phyloP scores from a whole-genome alignment of 2,329 filamentous ascomycete species.

The Dothidotthia symphoricarpi region DNA sequence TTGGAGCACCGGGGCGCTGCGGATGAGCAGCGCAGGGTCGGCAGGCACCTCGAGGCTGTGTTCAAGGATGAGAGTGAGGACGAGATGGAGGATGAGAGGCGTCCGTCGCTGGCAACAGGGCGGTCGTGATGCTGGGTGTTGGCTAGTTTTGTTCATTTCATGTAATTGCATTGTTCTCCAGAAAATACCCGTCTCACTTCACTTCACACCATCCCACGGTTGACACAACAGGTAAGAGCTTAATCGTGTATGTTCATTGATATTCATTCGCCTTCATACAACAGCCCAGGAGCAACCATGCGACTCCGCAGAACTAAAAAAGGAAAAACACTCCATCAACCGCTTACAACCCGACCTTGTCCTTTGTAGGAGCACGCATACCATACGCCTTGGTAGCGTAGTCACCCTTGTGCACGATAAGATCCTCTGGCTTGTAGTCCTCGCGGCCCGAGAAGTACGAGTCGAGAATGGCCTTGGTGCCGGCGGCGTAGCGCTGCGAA shows the following conservation, averaged over 20 bases:
- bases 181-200: background rate
- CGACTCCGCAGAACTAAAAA: constrained; percentile 9
- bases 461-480: constrained; percentile 84
- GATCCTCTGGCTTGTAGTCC: constrained; percentile 86
- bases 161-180: background rate
- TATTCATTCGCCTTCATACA: constrained; percentile 13
- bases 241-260: too few species aligned
- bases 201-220: too few species aligned
- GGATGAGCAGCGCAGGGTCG: constrained; percentile 62
- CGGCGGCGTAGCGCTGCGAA: constrained; percentile 65
- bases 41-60: constrained; percentile 74
- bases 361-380: constrained; percentile 59
- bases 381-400: constrained; percentile 96
- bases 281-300: constrained; percentile 16
- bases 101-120: constrained; percentile 14
- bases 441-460: constrained; percentile 84
- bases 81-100: constrained; percentile 44
- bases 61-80: constrained; percentile 73
- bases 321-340: constrained; percentile 19
- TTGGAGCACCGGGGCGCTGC: constrained; percentile 41
- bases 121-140: background rate
- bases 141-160: background rate
- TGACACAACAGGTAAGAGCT: too few species aligned
- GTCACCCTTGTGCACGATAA: constrained; percentile 86
- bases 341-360: constrained; percentile 12